These are phyloP conservation scores for Cnidoscolus chayamansa DNA, from an alignment of 441 rosid species.

Conservation along the genomic window DNA sequence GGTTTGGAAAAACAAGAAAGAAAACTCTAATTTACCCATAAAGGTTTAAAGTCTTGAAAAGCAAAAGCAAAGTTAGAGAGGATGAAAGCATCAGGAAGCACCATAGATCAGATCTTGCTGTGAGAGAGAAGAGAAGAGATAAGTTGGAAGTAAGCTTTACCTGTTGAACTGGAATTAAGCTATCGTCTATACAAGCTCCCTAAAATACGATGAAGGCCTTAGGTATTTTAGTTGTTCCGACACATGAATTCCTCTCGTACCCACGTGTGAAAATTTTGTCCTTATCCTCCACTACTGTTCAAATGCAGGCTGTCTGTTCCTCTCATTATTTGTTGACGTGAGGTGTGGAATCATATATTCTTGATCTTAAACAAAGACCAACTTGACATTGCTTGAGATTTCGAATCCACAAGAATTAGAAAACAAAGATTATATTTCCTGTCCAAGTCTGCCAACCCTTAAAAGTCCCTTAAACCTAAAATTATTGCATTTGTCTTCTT, in stretches of 20 bases:
- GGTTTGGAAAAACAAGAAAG: too few relatives aligned
- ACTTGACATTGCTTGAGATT: constrained; percentile 17
- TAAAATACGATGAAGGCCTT: background rate
- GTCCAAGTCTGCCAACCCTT: constrained; percentile 14
- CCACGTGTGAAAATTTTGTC: constrained; percentile 16
- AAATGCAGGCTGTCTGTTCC: background rate
- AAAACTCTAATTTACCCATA: too few relatives aligned
- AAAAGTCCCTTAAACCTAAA: background rate
- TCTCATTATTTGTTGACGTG: constrained; percentile 7
- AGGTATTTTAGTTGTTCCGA: constrained; percentile 2
- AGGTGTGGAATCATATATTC: constrained; percentile 21
- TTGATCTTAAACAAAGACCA: constrained; percentile 7
- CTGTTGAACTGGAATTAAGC: background rate
- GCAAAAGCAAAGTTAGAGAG: too few relatives aligned
- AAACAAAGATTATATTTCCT: constrained; percentile 22
- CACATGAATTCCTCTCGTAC: background rate
- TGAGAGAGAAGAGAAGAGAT: too few relatives aligned
- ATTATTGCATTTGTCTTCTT: constrained; percentile 14
- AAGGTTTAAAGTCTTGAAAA: too few relatives aligned
- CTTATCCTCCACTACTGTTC: background rate
- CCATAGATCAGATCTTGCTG: too few relatives aligned
- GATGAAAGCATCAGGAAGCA: too few relatives aligned
- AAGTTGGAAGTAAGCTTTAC: background rate
- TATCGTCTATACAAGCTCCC: background rate
- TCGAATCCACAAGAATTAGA: constrained; percentile 7